phyloP scores from a whole-genome alignment of 352 stramenopile genomes.

The Peronosclerospora sorghi region DNA sequence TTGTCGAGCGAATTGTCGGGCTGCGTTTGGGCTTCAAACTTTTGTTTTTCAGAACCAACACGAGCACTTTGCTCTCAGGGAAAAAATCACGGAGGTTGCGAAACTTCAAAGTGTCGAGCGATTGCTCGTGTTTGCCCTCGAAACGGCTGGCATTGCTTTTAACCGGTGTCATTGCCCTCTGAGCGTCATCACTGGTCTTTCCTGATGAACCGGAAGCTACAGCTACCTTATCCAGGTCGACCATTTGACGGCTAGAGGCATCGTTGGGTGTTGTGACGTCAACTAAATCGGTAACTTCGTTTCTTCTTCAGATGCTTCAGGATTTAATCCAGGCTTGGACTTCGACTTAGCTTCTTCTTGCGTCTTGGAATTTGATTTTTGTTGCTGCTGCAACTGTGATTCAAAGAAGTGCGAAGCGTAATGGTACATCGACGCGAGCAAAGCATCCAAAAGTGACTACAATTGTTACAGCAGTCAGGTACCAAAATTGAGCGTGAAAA shows the following conservation, averaged over 20 bases:
- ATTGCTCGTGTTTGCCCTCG: constrained; percentile 51
- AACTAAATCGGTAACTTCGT: constrained; percentile 21
- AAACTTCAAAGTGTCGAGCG: constrained; percentile 43
- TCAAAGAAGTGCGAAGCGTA: too few species aligned
- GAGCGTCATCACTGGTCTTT: constrained; percentile 8
- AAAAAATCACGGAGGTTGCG: constrained; percentile 53
- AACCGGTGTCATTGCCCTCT: too few species aligned
- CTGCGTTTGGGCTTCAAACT: constrained; percentile 30
- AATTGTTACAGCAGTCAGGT: too few species aligned
- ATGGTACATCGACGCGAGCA: too few species aligned
- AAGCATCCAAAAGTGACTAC: too few species aligned
- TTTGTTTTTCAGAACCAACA: constrained; percentile 27
- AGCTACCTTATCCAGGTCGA: constrained; percentile 9
- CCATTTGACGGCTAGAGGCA: too few species aligned
- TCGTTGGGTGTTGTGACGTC: too few species aligned
- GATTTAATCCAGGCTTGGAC: too few species aligned
- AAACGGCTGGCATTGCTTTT: constrained; percentile 57
- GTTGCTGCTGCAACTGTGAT: constrained; percentile 16
- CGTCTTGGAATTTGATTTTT: constrained; percentile 19
- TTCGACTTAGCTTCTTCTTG: too few species aligned
- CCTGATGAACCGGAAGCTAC: constrained; percentile 5
- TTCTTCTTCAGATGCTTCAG: too few species aligned
- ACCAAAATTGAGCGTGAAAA: too few species aligned
- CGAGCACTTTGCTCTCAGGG: too few species aligned
- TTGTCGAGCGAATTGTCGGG: constrained; percentile 39